Evolutionary conservation across 2,329 filamentous ascomycete species (phyloP).

Genomic region (Aspergillus pseudoterreus): DNA sequence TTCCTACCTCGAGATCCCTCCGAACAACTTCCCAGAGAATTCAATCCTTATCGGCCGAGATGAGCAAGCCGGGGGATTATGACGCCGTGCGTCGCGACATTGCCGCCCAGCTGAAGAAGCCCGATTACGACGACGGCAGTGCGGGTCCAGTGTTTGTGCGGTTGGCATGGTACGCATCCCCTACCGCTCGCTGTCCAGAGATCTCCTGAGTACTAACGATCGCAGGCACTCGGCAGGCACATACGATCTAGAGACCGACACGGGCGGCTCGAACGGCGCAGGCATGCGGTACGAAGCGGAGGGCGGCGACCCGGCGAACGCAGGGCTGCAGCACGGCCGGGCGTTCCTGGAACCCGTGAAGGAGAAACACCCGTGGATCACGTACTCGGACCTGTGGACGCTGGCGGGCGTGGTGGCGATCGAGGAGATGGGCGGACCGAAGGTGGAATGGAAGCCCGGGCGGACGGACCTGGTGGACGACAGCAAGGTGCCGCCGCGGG

Average conservation of each 20-base stretch:
- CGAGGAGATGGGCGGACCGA: conserved; percentile 58
- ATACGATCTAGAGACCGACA: conserved; percentile 57
- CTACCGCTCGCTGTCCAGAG: not conserved
- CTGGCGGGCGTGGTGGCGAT: conserved; percentile 58
- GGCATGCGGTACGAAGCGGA: conserved; percentile 64
- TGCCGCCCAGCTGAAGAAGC: conserved; percentile 53
- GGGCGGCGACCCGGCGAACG: conserved; percentile 63
- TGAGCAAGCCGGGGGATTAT: conserved; percentile 39
- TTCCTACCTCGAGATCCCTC: too few species aligned
- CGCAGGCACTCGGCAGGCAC: conserved; percentile 61
- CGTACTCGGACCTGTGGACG: conserved; percentile 64
- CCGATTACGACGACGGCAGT: conserved; percentile 63
- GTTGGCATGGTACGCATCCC: conserved; percentile 53
- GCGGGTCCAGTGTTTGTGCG: conserved; percentile 62
- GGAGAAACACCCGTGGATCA: conserved; percentile 58
- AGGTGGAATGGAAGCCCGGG: conserved; percentile 55
- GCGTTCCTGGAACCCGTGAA: conserved; percentile 63
- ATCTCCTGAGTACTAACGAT: conserved; percentile 4
- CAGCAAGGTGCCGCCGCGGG: conserved; percentile 55
- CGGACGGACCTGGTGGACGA: conserved; percentile 62
- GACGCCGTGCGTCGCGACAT: conserved; percentile 54
- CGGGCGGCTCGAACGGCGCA: conserved; percentile 62
- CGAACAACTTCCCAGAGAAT: conserved; percentile 2
- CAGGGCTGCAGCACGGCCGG: conserved; percentile 60
- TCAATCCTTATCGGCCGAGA: conserved; percentile 24